Conservation (phyloP, 768 basidiomycete species). For the Erythrobasidium yunnanense region DNA sequence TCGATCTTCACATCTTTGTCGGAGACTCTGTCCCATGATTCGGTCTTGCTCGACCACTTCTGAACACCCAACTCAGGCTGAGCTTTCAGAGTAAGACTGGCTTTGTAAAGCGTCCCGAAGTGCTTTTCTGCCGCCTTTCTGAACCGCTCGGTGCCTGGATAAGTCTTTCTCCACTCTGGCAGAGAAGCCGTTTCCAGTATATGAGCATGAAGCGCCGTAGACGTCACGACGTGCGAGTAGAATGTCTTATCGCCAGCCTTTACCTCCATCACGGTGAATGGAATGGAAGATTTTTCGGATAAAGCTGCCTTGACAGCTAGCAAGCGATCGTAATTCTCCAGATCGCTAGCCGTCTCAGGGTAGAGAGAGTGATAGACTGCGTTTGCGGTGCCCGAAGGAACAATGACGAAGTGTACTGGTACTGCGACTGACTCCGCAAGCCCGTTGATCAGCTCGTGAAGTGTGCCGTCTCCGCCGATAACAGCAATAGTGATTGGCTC, state of each 20-base stretch:
- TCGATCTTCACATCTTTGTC: slow-evolving; percentile 44
- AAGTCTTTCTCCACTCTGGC: slow-evolving; percentile 56
- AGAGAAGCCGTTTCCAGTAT: slow-evolving; percentile 57
- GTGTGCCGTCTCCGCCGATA: slow-evolving; percentile 76
- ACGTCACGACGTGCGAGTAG: slow-evolving; percentile 70
- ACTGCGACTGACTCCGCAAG: slow-evolving; percentile 40
- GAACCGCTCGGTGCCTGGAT: slow-evolving; percentile 75
- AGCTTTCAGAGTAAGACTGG: slow-evolving; percentile 53
- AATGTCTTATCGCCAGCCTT: slow-evolving; percentile 36
- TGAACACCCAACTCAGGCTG: slow-evolving; percentile 44
- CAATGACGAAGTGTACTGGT: slow-evolving; percentile 23
- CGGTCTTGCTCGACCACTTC: slow-evolving; percentile 52
- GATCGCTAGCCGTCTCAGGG: slow-evolving; percentile 44
- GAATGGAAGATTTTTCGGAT: slow-evolving; percentile 46
- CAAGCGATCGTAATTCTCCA: background rate
- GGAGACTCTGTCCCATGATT: slow-evolving; percentile 47
- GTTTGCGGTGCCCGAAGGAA: slow-evolving; percentile 81
- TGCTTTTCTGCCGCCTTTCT: slow-evolving; percentile 72
- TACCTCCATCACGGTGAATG: slow-evolving; percentile 43
- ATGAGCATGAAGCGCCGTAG: slow-evolving; percentile 71
- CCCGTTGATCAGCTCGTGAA: slow-evolving; percentile 73
- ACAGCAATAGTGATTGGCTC: slow-evolving; percentile 32
- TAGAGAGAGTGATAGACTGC: slow-evolving; percentile 74
- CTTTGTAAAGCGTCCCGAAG: slow-evolving; percentile 59
- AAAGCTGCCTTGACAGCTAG: slow-evolving; percentile 23